Conservation (phyloP, 192 early-diverging fungal species). For the Dispira simplex region DNA sequence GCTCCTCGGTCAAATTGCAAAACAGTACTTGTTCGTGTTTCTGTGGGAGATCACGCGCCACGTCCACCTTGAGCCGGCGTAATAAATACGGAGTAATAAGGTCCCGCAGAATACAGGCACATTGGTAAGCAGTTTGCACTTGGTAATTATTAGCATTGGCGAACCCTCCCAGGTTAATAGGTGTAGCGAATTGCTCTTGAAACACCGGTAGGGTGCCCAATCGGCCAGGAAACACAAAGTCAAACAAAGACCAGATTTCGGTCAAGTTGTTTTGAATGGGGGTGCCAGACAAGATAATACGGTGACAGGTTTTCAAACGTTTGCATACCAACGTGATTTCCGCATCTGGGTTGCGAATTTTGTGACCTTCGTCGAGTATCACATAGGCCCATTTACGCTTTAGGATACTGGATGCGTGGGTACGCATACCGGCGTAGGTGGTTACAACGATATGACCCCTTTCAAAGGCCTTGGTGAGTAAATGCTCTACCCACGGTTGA, state of each 20-base stretch:
- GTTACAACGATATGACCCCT: constrained; percentile 57
- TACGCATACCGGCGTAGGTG: constrained; percentile 38
- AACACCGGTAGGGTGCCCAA: constrained; percentile 38
- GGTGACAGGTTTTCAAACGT: constrained; percentile 33
- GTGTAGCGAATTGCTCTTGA: constrained; percentile 74
- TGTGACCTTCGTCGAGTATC: constrained; percentile 66
- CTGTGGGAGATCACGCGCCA: constrained; percentile 74
- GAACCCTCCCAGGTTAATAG: constrained; percentile 83
- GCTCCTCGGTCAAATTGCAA: constrained; percentile 65
- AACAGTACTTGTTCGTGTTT: constrained; percentile 90
- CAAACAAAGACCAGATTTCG: constrained; percentile 67
- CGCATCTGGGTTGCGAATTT: constrained; percentile 51
- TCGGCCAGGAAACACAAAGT: constrained; percentile 59
- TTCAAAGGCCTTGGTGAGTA: constrained; percentile 7
- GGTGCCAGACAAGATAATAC: constrained; percentile 70
- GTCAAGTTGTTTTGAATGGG: constrained; percentile 77
- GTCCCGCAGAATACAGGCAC: constrained; percentile 80
- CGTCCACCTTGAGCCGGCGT: constrained; percentile 82
- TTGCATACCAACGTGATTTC: constrained; percentile 35
- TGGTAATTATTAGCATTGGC: constrained; percentile 79
- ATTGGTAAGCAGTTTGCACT: constrained; percentile 88
- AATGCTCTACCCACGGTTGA: no score
- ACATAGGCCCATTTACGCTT: constrained; percentile 37
- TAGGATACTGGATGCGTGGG: constrained; percentile 22
- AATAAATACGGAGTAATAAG: constrained; percentile 88